A percentile compares a stretch with the other conserved stretches of the same genome.
Conservation (phyloP, 1,284 basidiomycete species). For the Ceratorhiza oryzae-sativae region DNA sequence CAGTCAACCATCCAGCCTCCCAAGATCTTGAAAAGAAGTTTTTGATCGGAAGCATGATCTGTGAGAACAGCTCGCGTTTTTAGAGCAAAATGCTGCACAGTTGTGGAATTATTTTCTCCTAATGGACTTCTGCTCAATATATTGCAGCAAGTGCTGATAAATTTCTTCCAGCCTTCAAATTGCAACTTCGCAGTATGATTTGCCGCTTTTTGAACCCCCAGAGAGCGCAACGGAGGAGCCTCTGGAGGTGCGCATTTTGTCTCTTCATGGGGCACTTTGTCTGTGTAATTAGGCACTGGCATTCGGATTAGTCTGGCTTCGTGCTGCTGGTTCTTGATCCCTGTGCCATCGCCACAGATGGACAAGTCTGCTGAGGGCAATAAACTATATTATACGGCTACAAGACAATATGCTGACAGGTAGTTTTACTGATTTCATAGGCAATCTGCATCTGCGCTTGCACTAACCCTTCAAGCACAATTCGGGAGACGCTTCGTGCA, state of each 20-base stretch:
- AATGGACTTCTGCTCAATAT: background rate
- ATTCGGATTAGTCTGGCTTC: conserved; percentile 1
- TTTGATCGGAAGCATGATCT: conserved; percentile 35
- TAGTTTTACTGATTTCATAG: background rate
- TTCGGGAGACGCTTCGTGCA: conserved; percentile 1
- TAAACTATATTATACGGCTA: background rate
- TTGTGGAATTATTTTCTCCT: background rate
- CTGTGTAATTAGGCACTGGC: background rate
- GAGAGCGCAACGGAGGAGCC: background rate
- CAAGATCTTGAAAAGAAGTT: background rate
- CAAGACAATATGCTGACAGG: background rate
- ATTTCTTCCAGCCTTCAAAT: conserved; percentile 1
- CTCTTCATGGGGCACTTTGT: background rate
- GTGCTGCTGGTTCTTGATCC: conserved; percentile 26
- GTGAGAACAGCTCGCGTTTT: conserved; percentile 1
- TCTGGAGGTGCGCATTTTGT: background rate
- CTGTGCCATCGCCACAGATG: conserved; percentile 28
- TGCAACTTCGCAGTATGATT: conserved; percentile 11
- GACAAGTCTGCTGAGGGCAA: background rate
- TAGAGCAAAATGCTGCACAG: background rate
- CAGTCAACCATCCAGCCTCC: background rate
- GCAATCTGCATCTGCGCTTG: background rate
- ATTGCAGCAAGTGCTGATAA: background rate
- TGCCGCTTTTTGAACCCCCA: conserved; percentile 10
- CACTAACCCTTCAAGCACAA: conserved; percentile 7